Conservation (phyloP, 1,139 yeast genomes). For the Blastobotrys elegans region DNA sequence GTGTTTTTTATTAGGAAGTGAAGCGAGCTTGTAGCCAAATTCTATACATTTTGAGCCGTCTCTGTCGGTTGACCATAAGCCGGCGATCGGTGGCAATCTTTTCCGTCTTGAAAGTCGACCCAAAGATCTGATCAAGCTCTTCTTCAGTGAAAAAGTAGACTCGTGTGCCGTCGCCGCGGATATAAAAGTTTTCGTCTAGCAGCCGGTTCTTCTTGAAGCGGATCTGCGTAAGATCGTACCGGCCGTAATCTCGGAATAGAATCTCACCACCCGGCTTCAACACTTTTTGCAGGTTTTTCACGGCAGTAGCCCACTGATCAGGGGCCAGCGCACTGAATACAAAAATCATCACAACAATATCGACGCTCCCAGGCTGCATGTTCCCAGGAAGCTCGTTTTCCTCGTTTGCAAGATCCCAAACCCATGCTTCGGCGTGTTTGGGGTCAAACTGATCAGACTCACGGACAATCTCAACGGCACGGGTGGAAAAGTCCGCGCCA, state of each 20-base stretch:
- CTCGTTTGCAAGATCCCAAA: conserved; percentile 90
- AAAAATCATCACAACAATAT: conserved; percentile 87
- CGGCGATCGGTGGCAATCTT: conserved; percentile 89
- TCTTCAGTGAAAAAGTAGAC: conserved; percentile 96
- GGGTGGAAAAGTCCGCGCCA: conserved; percentile 87
- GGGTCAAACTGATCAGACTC: conserved; percentile 56
- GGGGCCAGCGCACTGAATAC: conserved; percentile 93
- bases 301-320: conserved; percentile 81
- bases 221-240: conserved; percentile 93
- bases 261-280: conserved; percentile 92
- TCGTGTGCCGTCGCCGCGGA: conserved; percentile 96
- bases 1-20: conserved; percentile 9
- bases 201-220: conserved; percentile 86
- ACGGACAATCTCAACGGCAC: conserved; percentile 83
- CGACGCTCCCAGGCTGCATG: conserved; percentile 75
- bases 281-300: conserved; percentile 59
- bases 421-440: conserved; percentile 72
- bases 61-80: conserved; percentile 83
- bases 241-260: conserved; percentile 88
- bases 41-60: conserved; percentile 90
- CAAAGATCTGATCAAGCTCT: conserved; percentile 72
- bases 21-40: conserved; percentile 96
- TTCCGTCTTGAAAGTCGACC: conserved; percentile 55
- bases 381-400: conserved; percentile 77
- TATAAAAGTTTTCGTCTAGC: conserved; percentile 87